Evolutionary conservation across 805 yeast species (phyloP).

Genomic region (Sugiyamaella americana): DNA sequence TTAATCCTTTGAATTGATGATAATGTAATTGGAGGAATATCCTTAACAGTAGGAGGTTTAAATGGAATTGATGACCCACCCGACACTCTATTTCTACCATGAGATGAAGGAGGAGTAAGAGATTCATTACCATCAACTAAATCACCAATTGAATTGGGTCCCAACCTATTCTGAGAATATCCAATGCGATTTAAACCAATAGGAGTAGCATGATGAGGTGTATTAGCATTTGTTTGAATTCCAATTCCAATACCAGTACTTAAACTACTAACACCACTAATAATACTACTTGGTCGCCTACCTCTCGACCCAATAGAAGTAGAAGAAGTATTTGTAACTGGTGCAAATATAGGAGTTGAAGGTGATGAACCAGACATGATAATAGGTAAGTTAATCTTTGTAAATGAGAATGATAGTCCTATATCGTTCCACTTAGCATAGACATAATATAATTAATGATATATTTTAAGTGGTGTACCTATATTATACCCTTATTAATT

Average conservation of each 20-base stretch:
- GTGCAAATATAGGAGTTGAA: constrained; percentile 4
- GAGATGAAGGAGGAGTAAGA: constrained; percentile 18
- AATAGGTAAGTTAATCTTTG: too few species aligned
- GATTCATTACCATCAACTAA: constrained; percentile 45
- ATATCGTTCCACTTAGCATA: too few species aligned
- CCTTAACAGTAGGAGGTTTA: constrained; percentile 61
- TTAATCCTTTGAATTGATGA: constrained; percentile 45
- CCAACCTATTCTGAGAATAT: constrained; percentile 47
- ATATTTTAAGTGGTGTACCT: too few species aligned
- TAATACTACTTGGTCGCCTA: constrained; percentile 12
- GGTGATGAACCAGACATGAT: neutral
- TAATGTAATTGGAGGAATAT: constrained; percentile 76
- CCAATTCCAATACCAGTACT: neutral
- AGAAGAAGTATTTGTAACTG: constrained; percentile 1
- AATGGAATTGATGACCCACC: constrained; percentile 32
- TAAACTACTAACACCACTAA: constrained; percentile 12
- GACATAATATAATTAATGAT: too few species aligned
- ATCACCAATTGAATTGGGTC: constrained; percentile 73
- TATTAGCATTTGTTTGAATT: constrained; percentile 1
- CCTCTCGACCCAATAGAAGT: constrained; percentile 1
- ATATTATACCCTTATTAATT: too few species aligned
- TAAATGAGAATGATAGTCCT: too few species aligned
- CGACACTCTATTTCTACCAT: constrained; percentile 28
- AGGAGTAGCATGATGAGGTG: constrained; percentile 12
- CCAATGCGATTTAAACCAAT: constrained; percentile 37